Evolutionary conservation across 495 filamentous ascomycete genomes (phyloP).

Genomic region (Penicillium goetzii): DNA sequence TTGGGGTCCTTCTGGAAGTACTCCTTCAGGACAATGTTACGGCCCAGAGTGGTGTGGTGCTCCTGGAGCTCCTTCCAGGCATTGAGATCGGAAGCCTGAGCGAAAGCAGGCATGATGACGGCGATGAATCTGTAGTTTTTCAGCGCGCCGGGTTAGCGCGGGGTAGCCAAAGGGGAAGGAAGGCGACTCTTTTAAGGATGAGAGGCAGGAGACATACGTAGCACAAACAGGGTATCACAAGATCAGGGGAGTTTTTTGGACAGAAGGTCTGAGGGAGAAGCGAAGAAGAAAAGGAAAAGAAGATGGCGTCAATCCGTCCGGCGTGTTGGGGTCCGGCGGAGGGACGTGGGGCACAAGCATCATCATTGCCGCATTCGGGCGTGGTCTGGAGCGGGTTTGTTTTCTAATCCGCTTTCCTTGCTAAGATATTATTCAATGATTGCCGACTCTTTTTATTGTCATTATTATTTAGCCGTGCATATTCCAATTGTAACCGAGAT

Average conservation of each 20-base stretch:
- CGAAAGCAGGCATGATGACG: slow-evolving; percentile 59
- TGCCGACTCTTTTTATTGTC: neutral
- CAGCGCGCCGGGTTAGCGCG: slow-evolving; percentile 38
- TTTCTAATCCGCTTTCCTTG: slow-evolving; percentile 3
- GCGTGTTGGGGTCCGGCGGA: slow-evolving; percentile 49
- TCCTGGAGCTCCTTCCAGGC: slow-evolving; percentile 88
- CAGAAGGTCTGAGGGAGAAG: slow-evolving; percentile 18
- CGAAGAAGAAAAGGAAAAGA: slow-evolving; percentile 24
- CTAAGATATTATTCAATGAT: neutral
- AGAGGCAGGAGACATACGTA: slow-evolving; percentile 15
- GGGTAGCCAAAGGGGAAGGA: slow-evolving; percentile 29
- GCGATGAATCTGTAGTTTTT: slow-evolving; percentile 20
- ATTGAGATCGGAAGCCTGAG: slow-evolving; percentile 77
- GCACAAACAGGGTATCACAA: slow-evolving; percentile 16
- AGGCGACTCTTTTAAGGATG: neutral
- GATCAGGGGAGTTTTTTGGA: slow-evolving; percentile 3
- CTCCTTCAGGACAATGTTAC: slow-evolving; percentile 88
- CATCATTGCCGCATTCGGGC: slow-evolving; percentile 39
- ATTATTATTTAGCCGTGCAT: neutral
- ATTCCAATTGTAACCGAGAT: neutral
- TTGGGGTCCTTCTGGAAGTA: slow-evolving; percentile 85
- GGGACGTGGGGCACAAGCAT: slow-evolving; percentile 40
- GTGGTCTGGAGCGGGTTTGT: slow-evolving; percentile 18
- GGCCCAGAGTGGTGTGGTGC: slow-evolving; percentile 81
- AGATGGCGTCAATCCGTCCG: slow-evolving; percentile 40